Evolutionary conservation across 306 rosid species (phyloP).

Genomic region (Quercus engelmannii): DNA sequence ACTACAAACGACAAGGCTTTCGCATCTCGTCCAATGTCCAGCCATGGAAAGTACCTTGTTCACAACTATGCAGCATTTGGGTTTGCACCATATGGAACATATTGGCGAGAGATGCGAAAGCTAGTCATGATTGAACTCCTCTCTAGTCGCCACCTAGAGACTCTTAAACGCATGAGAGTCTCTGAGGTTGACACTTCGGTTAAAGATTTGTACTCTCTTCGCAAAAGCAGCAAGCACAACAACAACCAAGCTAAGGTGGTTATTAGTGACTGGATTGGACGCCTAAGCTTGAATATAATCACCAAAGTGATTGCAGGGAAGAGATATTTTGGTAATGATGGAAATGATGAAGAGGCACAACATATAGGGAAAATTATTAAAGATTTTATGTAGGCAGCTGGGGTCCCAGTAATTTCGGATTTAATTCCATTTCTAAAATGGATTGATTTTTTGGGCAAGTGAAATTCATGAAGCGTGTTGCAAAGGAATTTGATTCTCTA

Average conservation of each 20-base stretch:
- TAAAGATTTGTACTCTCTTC: background rate
- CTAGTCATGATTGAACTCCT: conserved; percentile 18
- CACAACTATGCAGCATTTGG: conserved; percentile 24
- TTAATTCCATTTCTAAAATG: conserved; percentile 10
- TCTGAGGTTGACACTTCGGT: conserved; percentile 13
- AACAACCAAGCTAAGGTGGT: background rate
- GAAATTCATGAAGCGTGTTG: conserved; percentile 19
- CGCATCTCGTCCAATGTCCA: conserved; percentile 40
- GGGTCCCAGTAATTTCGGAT: conserved; percentile 1
- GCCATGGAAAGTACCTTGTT: conserved; percentile 19
- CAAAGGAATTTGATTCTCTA: conserved; percentile 9
- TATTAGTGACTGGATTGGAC: conserved; percentile 15
- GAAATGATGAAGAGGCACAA: conserved; percentile 6
- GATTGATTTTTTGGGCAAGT: conserved; percentile 15
- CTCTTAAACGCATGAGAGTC: background rate
- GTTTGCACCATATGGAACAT: conserved; percentile 8
- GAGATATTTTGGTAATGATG: conserved; percentile 9
- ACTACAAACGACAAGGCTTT: conserved; percentile 40
- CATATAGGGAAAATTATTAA: conserved; percentile 8
- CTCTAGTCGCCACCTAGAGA: conserved; percentile 15
- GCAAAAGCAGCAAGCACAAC: background rate
- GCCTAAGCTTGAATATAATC: conserved; percentile 11
- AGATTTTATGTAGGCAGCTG: conserved; percentile 13
- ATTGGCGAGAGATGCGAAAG: conserved; percentile 18
- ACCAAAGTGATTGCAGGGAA: conserved; percentile 14